These are phyloP conservation scores for Nemania sp. DNA, from an alignment of 2,329 filamentous ascomycete species.

Conservation along the genomic window DNA sequence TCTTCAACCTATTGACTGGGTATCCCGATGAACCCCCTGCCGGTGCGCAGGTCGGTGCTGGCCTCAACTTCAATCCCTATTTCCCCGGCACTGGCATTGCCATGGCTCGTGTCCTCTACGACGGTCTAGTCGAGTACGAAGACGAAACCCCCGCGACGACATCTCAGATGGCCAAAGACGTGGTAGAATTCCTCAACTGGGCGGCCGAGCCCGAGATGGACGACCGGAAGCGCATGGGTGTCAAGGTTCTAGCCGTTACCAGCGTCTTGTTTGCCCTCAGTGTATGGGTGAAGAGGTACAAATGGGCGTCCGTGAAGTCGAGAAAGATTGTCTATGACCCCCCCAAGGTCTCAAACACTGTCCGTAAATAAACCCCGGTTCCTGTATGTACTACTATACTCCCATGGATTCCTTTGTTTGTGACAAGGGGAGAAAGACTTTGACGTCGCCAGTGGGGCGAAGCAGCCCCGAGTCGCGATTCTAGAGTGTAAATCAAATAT, in stretches of 20 bases:
- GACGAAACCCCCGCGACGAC: conserved; percentile 92
- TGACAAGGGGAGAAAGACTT: conserved; percentile 35
- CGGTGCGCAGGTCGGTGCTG: conserved; percentile 80
- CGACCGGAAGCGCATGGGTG: conserved; percentile 98
- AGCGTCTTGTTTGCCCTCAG: conserved; percentile 81
- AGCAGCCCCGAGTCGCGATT: conserved; percentile 41
- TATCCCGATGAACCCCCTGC: conserved; percentile 97
- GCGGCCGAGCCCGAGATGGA: conserved; percentile 99
- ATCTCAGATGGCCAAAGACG: conserved; percentile 99
- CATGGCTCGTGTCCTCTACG: conserved; percentile 98
- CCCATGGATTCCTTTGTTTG: conserved; percentile 40
- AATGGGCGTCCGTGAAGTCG: conserved; percentile 96
- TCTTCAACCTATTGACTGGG: conserved; percentile 94
- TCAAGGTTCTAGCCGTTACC: conserved; percentile 88
- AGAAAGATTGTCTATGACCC: conserved; percentile 91
- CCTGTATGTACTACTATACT: conserved; percentile 43
- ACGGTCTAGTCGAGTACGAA: conserved; percentile 97
- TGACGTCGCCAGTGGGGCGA: conserved; percentile 34
- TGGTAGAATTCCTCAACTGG: conserved; percentile 99
- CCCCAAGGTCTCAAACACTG: conserved; percentile 58
- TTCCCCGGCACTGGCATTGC: conserved; percentile 99
- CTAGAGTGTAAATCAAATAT: conserved; percentile 49
- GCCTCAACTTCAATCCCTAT: conserved; percentile 99
- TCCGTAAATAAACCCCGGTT: conserved; percentile 51
- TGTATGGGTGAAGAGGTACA: conserved; percentile 99